Conservation (phyloP, 1,139 yeast species). For the Taphrina deformans region DNA sequence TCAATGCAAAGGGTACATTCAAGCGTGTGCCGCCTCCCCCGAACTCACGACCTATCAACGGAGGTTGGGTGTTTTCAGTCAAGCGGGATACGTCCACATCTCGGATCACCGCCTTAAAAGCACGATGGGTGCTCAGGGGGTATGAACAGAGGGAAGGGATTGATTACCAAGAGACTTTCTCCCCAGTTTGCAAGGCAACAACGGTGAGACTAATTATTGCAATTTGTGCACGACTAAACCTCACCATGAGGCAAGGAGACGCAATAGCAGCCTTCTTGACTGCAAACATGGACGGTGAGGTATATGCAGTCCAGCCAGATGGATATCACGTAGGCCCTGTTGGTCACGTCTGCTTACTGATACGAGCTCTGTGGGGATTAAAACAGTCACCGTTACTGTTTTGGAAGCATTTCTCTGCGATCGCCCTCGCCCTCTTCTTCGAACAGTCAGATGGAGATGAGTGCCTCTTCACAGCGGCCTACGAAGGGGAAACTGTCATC, state of each 20-base stretch:
- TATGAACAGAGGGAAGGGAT: not conserved
- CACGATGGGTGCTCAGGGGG: not conserved
- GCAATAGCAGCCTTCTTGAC: not conserved
- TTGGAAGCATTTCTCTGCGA: not conserved
- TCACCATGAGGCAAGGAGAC: not conserved
- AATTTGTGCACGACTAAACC: not conserved
- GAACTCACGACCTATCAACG: not conserved
- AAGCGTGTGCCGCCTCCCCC: not conserved
- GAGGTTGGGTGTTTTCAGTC: not conserved
- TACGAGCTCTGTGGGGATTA: not conserved
- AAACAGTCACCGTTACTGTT: not conserved
- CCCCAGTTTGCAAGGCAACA: not conserved
- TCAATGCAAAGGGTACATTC: not conserved
- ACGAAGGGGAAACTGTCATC: not conserved
- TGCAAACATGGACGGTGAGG: not conserved
- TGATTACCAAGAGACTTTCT: not conserved
- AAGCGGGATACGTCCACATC: not conserved
- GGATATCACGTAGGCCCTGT: not conserved
- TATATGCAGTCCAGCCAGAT: not conserved
- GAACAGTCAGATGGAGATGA: not conserved
- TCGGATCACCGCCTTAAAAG: not conserved
- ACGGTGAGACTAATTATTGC: not conserved
- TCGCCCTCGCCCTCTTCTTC: not conserved
- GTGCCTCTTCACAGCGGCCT: not conserved
- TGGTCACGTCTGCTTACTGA: not conserved